Conservation (phyloP, 257 asterid genomes). For the Oldenlandia corymbosa region DNA sequence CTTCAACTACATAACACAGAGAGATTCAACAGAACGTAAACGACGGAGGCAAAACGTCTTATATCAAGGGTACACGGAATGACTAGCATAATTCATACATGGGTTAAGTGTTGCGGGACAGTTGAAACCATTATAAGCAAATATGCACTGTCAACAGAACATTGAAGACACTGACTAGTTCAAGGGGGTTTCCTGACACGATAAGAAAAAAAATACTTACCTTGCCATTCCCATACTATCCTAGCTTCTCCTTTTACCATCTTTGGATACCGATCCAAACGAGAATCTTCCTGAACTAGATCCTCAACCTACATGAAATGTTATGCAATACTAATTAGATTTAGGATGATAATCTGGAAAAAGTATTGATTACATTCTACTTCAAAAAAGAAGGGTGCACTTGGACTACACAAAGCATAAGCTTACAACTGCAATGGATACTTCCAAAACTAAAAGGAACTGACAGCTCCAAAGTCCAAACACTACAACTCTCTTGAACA, state of each 20-base stretch:
- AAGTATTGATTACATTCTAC: not conserved
- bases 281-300: constrained; percentile 83
- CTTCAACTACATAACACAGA: constrained; percentile 41
- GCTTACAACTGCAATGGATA: not conserved
- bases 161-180: not conserved
- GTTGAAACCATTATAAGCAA: not conserved
- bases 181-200: not conserved
- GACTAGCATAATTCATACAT: not conserved
- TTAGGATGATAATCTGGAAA: not conserved
- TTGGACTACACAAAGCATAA: not conserved
- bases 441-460: not conserved
- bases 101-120: not conserved
- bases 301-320: constrained; percentile 63
- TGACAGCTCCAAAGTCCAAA: not conserved
- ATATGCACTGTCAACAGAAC: not conserved
- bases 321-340: not conserved
- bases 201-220: constrained; percentile 27
- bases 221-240: constrained; percentile 99
- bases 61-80: no score
- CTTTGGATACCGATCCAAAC: constrained; percentile 77
- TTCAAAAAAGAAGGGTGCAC: not conserved
- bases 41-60: not conserved
- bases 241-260: constrained; percentile 80
- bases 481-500: not conserved
- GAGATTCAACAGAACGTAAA: not conserved